These are phyloP conservation scores for Leishmania guyanensis DNA, from an alignment of 208 protist species.

Conservation along the genomic window DNA sequence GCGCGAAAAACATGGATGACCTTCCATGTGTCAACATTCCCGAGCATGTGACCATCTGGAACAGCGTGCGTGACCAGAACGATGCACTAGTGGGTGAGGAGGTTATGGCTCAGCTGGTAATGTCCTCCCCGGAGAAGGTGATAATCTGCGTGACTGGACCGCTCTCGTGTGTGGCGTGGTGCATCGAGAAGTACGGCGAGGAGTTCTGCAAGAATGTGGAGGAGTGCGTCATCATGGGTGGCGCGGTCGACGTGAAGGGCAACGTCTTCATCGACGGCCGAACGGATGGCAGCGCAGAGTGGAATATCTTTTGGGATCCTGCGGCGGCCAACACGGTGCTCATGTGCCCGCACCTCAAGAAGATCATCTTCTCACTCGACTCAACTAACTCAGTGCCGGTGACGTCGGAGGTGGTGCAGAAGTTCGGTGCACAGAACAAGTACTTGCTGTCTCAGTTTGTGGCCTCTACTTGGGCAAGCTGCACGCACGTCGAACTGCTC, in stretches of 20 bases:
- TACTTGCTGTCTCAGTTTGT: conserved; percentile 88
- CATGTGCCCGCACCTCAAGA: conserved; percentile 45
- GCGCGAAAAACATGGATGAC: conserved; percentile 86
- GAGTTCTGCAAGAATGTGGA: conserved; percentile 78
- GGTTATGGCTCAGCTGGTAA: conserved; percentile 78
- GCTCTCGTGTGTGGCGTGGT: conserved; percentile 86
- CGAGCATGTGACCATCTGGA: conserved; percentile 51
- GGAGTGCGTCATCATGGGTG: conserved; percentile 90
- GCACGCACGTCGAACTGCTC: conserved; percentile 71
- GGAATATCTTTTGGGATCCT: conserved; percentile 93
- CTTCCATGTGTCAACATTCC: conserved; percentile 83
- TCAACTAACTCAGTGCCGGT: conserved; percentile 87
- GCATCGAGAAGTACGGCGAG: conserved; percentile 79
- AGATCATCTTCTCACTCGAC: conserved; percentile 84
- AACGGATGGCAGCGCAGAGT: conserved; percentile 84
- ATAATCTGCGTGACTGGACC: conserved; percentile 90
- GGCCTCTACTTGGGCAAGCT: conserved; percentile 79
- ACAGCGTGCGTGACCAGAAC: conserved; percentile 43
- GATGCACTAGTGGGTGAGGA: conserved; percentile 69
- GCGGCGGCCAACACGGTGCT: conserved; percentile 74
- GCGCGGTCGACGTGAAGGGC: conserved; percentile 78
- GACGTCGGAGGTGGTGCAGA: conserved; percentile 59
- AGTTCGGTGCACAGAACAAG: conserved; percentile 79
- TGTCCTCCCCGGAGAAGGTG: conserved; percentile 69
- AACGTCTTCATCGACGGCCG: conserved; percentile 80